These are phyloP conservation scores for Aaosphaeria arxii DNA, from an alignment of 2,329 filamentous ascomycete genomes.

Conservation along the genomic window DNA sequence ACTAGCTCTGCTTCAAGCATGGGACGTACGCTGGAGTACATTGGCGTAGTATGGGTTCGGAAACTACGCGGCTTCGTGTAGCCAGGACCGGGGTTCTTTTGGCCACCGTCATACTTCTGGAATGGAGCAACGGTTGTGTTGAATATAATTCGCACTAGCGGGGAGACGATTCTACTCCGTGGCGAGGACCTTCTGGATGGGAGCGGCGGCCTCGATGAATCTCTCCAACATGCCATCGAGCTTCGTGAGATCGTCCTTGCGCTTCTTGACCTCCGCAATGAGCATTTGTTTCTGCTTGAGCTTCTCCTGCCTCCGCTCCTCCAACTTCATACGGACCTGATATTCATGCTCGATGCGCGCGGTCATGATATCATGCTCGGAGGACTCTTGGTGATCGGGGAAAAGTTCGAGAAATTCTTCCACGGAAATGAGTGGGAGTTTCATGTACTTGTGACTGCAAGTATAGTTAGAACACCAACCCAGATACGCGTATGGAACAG, in stretches of 20 bases:
- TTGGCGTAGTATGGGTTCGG: too few relatives aligned
- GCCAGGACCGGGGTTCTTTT: too few relatives aligned
- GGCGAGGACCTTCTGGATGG: constrained; percentile 81
- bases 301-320: constrained; percentile 70
- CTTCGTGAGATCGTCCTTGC: constrained; percentile 88
- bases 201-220: constrained; percentile 88
- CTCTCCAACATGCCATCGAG: constrained; percentile 90
- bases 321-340: constrained; percentile 76
- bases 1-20: too few relatives aligned
- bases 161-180: constrained; percentile 51
- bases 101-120: too few relatives aligned
- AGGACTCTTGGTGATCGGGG: constrained; percentile 69
- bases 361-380: constrained; percentile 81
- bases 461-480: constrained; percentile 1
- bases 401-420: constrained; percentile 77
- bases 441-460: constrained; percentile 77
- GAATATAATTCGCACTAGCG: too few relatives aligned
- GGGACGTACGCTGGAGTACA: too few relatives aligned
- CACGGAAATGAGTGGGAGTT: constrained; percentile 77
- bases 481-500: not conserved
- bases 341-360: constrained; percentile 90
- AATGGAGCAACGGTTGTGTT: too few relatives aligned
- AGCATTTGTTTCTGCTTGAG: constrained; percentile 65
- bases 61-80: too few relatives aligned
- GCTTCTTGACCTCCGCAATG: constrained; percentile 79